Conservation (phyloP, 2,329 filamentous ascomycete genomes). For the Colletotrichum musae region DNA sequence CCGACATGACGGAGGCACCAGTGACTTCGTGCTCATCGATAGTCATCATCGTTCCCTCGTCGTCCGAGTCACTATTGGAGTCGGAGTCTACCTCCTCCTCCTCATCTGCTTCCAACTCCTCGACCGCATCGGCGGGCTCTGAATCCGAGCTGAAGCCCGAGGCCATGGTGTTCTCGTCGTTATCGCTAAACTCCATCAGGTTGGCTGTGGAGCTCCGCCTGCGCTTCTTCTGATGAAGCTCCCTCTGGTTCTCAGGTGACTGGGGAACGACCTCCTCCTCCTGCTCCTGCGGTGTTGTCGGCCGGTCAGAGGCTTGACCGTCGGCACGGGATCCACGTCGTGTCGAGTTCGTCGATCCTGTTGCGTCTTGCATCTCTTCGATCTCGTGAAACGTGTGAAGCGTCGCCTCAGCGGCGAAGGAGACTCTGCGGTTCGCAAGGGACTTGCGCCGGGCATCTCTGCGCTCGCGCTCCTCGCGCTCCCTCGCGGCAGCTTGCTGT, state of each 20-base stretch:
- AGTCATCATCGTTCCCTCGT: slow-evolving; percentile 86
- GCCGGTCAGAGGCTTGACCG: slow-evolving; percentile 60
- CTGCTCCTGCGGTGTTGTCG: slow-evolving; percentile 74
- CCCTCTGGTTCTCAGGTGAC: slow-evolving; percentile 76
- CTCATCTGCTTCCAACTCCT: slow-evolving; percentile 69
- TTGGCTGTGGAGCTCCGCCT: slow-evolving; percentile 78
- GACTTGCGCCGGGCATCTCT: slow-evolving; percentile 94
- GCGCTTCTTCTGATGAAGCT: slow-evolving; percentile 69
- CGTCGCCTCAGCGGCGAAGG: slow-evolving; percentile 96
- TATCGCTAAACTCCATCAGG: slow-evolving; percentile 74
- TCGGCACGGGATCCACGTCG: slow-evolving; percentile 73
- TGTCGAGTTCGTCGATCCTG: slow-evolving; percentile 83
- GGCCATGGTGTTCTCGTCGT: slow-evolving; percentile 77
- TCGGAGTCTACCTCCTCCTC: slow-evolving; percentile 55
- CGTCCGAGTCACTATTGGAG: slow-evolving; percentile 73
- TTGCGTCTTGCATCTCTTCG: slow-evolving; percentile 89
- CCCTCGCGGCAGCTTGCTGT: slow-evolving; percentile 77
- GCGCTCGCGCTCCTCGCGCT: slow-evolving; percentile 80
- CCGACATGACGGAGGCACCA: slow-evolving; percentile 75
- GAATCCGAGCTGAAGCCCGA: slow-evolving; percentile 84
- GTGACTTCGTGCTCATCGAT: slow-evolving; percentile 85
- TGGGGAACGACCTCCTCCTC: slow-evolving; percentile 70
- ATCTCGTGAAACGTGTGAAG: slow-evolving; percentile 97
- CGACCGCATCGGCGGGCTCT: slow-evolving; percentile 68
- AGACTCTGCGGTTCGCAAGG: slow-evolving; percentile 91